Percentiles rank a stretch among this genome's conserved stretches.
phyloP scores from a whole-genome alignment of 768 basidiomycete genomes.

The Lentinula sp. region DNA sequence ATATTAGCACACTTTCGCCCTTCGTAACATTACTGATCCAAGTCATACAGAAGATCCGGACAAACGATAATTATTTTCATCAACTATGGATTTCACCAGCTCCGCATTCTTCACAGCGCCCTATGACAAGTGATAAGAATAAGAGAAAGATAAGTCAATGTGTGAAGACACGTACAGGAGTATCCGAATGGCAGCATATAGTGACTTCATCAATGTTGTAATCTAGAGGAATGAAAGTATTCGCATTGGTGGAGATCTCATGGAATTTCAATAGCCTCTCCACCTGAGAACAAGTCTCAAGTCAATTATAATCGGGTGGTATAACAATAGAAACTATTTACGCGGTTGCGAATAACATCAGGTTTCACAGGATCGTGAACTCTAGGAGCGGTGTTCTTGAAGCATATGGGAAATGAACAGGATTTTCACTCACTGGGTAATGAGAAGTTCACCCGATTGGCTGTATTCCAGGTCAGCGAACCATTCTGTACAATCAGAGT shows the following conservation, averaged over 20 bases:
- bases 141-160: slow-evolving; percentile 2
- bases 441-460: slow-evolving; percentile 48
- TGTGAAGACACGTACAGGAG: slow-evolving; percentile 37
- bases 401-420: background rate
- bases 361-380: slow-evolving; percentile 43
- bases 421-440: slow-evolving; percentile 46
- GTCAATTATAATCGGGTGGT: background rate
- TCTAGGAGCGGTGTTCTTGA: slow-evolving; percentile 21
- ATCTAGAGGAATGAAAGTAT: slow-evolving; percentile 34
- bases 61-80: slow-evolving; percentile 36
- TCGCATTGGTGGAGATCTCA: slow-evolving; percentile 41
- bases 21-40: background rate
- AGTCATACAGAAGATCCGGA: slow-evolving; percentile 19
- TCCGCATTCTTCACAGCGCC: slow-evolving; percentile 47
- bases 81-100: slow-evolving; percentile 49
- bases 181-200: slow-evolving; percentile 63
- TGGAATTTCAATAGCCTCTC: slow-evolving; percentile 29
- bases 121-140: slow-evolving; percentile 18
- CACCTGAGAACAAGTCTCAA: background rate
- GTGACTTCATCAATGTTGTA: slow-evolving; percentile 42
- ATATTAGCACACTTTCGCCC: background rate
- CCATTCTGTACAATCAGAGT: slow-evolving; percentile 37
- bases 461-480: slow-evolving; percentile 63
- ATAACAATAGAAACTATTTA: slow-evolving; percentile 15
- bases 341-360: slow-evolving; percentile 35